These are phyloP conservation scores for Heliosperma pusillum DNA, from an alignment of 148 eudicot genomes.

Conservation along the genomic window DNA sequence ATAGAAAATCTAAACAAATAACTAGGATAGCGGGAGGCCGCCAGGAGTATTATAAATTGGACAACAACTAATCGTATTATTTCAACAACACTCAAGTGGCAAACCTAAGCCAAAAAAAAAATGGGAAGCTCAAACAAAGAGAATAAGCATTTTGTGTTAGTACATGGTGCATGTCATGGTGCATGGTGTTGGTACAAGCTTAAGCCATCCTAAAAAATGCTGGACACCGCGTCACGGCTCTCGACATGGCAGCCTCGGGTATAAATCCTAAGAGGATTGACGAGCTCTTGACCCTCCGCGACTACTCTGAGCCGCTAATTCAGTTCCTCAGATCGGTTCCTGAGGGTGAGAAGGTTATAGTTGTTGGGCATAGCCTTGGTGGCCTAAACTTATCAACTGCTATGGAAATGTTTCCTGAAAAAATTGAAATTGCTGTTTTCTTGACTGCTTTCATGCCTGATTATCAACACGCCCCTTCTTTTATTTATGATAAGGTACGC, in stretches of 20 bases:
- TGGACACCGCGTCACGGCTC: constrained; percentile 32
- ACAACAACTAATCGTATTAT: not conserved
- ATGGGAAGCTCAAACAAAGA: not conserved
- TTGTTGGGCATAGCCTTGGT: constrained; percentile 45
- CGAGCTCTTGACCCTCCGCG: constrained; percentile 23
- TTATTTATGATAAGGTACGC: constrained; percentile 29
- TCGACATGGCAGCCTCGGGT: constrained; percentile 37
- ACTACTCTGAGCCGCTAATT: constrained; percentile 32
- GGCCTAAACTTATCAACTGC: constrained; percentile 23
- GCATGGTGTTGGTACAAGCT: constrained; percentile 51
- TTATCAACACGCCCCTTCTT: constrained; percentile 24
- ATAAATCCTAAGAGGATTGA: constrained; percentile 12
- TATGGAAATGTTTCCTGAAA: constrained; percentile 29
- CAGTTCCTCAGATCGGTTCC: constrained; percentile 19
- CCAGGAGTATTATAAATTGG: not conserved
- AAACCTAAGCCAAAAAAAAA: not conserved
- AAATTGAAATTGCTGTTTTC: constrained; percentile 33
- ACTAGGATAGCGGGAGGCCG: no score
- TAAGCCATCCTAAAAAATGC: constrained; percentile 21
- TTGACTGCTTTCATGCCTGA: constrained; percentile 38
- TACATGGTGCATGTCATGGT: constrained; percentile 39
- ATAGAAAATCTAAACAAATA: no score
- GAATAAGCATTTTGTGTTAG: constrained; percentile 32
- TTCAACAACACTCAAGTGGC: not conserved
- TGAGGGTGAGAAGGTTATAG: constrained; percentile 29